These are phyloP conservation scores for Cyberlindnera petersonii DNA, from an alignment of 805 yeast genomes.

Conservation along the genomic window DNA sequence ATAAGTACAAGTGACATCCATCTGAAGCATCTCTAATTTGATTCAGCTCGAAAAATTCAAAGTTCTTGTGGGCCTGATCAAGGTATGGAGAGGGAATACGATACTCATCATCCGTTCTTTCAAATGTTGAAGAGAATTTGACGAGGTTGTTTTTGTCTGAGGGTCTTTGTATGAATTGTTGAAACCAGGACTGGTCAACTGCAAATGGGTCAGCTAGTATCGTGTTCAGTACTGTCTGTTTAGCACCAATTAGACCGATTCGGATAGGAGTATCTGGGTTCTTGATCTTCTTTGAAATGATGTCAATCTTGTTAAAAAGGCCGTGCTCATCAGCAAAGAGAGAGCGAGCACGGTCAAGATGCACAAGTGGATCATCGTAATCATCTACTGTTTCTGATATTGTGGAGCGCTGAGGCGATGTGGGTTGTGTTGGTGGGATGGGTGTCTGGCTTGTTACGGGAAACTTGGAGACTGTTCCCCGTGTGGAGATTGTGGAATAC, in stretches of 20 bases:
- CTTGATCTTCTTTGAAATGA: conserved; percentile 16
- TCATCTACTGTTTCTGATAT: neutral
- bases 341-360: conserved; percentile 14
- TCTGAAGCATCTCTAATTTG: conserved; percentile 14
- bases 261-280: conserved; percentile 22
- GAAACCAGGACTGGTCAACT: conserved; percentile 30
- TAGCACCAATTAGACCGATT: conserved; percentile 29
- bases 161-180: conserved; percentile 13
- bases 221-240: conserved; percentile 26
- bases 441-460: neutral
- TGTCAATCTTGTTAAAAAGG: conserved; percentile 26
- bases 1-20: conserved; percentile 31
- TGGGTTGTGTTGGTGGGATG: neutral
- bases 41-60: conserved; percentile 29
- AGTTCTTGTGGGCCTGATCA: conserved; percentile 1
- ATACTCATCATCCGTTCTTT: conserved; percentile 18
- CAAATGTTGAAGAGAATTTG: conserved; percentile 23
- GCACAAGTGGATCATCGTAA: conserved; percentile 14
- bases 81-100: conserved; percentile 30
- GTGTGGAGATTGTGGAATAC: conserved; percentile 8
- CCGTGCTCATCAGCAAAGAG: conserved; percentile 25
- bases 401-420: neutral
- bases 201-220: conserved; percentile 32
- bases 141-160: conserved; percentile 10
- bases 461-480: conserved; percentile 5